phyloP scores from a whole-genome alignment of 129 eudicot species.

The Daucus carota region DNA sequence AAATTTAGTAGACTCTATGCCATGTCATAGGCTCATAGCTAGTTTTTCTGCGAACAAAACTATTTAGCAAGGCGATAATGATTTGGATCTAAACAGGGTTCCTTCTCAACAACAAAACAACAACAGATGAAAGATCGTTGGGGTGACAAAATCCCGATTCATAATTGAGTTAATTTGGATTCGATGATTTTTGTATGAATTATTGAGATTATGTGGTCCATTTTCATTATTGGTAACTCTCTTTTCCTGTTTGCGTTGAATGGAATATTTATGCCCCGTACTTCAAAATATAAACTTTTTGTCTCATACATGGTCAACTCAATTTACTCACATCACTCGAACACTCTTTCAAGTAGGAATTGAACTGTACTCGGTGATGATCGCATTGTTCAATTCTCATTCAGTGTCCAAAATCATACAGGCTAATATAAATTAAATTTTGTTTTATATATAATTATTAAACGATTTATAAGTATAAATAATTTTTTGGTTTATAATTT shows the following conservation, averaged over 20 bases:
- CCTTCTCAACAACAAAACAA: no score
- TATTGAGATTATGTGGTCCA: neutral
- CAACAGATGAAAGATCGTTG: neutral
- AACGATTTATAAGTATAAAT: no score
- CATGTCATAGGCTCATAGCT: no score
- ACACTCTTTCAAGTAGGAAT: neutral
- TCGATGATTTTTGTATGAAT: neutral
- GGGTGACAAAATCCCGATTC: neutral
- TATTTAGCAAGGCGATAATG: no score
- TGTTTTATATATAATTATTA: no score
- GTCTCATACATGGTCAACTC: neutral
- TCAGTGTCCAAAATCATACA: no score
- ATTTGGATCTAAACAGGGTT: no score
- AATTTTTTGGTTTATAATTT: no score
- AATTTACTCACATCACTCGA: neutral
- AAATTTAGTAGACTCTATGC: no score
- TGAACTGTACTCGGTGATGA: neutral
- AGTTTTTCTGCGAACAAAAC: no score
- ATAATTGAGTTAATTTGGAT: neutral
- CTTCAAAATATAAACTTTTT: neutral
- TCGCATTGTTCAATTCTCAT: neutral
- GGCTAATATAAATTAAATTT: no score
- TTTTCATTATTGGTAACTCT: neutral
- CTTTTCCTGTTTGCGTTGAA: neutral
- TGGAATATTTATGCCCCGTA: neutral